These are phyloP conservation scores for Plasmodium vivax DNA, from an alignment of 169 alveolate species.

Conservation along the genomic window DNA sequence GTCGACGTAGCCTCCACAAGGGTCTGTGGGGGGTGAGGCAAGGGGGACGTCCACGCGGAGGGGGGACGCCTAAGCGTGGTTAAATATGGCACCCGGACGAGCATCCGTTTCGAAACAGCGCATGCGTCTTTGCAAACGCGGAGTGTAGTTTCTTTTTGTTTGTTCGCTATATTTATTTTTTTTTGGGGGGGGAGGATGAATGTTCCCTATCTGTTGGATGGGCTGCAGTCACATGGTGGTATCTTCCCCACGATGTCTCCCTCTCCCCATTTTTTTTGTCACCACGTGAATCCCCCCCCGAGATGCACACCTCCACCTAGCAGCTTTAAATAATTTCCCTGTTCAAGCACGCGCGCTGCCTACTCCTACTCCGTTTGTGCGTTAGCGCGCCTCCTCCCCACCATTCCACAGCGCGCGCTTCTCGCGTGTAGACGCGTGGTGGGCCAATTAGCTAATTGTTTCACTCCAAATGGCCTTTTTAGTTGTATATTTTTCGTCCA, in stretches of 20 bases:
- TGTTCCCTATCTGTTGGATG: background rate
- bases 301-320: background rate
- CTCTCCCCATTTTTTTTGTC: background rate
- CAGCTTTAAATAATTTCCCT: background rate
- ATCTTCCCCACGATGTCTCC: background rate
- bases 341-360: background rate
- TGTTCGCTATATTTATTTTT: background rate
- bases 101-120: background rate
- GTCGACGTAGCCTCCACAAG: constrained; percentile 5
- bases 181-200: background rate
- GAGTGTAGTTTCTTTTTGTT: background rate
- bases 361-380: background rate
- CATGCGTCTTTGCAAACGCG: background rate
- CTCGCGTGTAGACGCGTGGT: background rate
- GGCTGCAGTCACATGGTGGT: background rate
- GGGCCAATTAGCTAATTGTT: background rate
- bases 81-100: background rate
- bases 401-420: background rate
- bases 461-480: background rate
- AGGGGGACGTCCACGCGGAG: background rate
- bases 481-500: background rate
- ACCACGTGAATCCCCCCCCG: background rate
- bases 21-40: background rate
- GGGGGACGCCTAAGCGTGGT: background rate
- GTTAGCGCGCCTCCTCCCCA: background rate